Evolutionary conservation across 2,329 filamentous ascomycete species (phyloP), one percentile per base, ranked within the genome.

Genomic region (Lecanicillium sp.): DNA sequence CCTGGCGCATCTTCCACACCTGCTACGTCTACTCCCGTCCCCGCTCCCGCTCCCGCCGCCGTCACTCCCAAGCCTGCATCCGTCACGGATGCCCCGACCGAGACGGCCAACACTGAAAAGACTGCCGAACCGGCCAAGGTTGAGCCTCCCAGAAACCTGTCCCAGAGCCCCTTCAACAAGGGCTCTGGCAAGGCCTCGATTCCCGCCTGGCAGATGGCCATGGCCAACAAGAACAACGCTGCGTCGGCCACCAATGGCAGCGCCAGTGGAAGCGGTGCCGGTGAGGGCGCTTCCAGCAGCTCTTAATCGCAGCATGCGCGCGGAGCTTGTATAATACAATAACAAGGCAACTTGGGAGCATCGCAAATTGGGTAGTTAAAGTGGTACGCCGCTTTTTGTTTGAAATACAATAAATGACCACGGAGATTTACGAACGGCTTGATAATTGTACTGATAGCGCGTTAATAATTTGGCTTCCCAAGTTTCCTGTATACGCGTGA

Each of bases 191-290:
- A 78, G 66, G 84, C 85, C 10, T 81, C 84, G 10, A 90, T 90
- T 55, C 86, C 86, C 4, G 79, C 85, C 4, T 90, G 86, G 86
- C 86, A 90, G 67, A 78, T 88, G 74, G 83, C 84, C 40, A 81
- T 83, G 61, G 73, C 80, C 26, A 81, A 77, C 58, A 79, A 76
- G 64, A 61, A 60, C 49, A 41, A 49, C 2, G 57, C 53, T n/a
- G 54, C 56, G 4, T 55, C 62, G 8, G 55, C 62, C 19, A 54
- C 61, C 8, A 49, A 58, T 35, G 57, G 59, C 37, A 56, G 58
- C 20, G 41, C 43, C 1, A 49, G 44, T 14, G 44, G 37, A 37
- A 48, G 45, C 19, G 41, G 41, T 41, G 56, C 56, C 5, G 58
- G 58, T 5, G 61, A 63, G 44, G 52, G 57, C 12, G 58, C 50